Evolutionary conservation across 1,139 yeast species (phyloP).

Genomic region (Candida sp.): DNA sequence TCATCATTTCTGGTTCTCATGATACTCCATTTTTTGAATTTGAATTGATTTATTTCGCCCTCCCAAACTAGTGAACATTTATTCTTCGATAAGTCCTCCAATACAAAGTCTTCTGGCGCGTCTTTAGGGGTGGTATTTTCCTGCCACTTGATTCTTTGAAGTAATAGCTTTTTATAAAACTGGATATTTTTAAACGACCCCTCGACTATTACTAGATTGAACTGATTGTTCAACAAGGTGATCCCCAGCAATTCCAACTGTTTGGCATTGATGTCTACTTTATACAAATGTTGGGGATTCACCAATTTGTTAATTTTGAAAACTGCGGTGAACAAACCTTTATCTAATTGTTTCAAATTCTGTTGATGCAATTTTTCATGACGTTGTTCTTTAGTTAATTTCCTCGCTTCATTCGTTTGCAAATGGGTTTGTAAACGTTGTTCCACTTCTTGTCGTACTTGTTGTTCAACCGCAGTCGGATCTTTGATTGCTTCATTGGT

Average conservation of each 20-base stretch:
- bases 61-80: constrained; percentile 66
- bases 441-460: constrained; percentile 67
- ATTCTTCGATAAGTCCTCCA: constrained; percentile 44
- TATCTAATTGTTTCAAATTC: constrained; percentile 36
- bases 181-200: constrained; percentile 64
- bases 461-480: constrained; percentile 82
- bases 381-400: constrained; percentile 55
- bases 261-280: constrained; percentile 76
- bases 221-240: constrained; percentile 35
- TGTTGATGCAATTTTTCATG: constrained; percentile 48
- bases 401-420: constrained; percentile 58
- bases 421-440: constrained; percentile 62
- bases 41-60: constrained; percentile 56
- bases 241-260: constrained; percentile 68
- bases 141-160: constrained; percentile 69
- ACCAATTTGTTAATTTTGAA: constrained; percentile 52
- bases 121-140: constrained; percentile 33
- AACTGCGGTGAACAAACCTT: constrained; percentile 58
- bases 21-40: constrained; percentile 62
- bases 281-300: constrained; percentile 68
- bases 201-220: constrained; percentile 65
- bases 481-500: constrained; percentile 87
- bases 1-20: constrained; percentile 49
- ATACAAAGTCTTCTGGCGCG: constrained; percentile 11
- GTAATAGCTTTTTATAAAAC: constrained; percentile 60